Conservation (phyloP, 1,284 basidiomycete species). For the Fomitopsis pinicola region DNA sequence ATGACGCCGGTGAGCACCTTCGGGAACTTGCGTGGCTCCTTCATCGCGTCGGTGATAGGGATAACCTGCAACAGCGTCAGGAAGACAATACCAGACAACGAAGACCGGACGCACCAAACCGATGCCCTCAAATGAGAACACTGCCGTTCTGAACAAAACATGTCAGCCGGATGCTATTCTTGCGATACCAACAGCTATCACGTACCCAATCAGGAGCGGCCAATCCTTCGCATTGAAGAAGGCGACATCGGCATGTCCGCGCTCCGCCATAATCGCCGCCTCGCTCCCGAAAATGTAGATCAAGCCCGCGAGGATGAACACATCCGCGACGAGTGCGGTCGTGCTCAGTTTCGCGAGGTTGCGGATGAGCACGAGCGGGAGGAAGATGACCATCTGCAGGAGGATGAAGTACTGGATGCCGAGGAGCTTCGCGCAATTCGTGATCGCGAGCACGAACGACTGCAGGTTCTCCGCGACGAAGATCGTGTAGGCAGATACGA, state of each 20-base stretch:
- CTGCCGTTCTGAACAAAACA: constrained; percentile 68
- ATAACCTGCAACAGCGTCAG: constrained; percentile 53
- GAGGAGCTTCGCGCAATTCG: constrained; percentile 70
- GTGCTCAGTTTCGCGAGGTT: constrained; percentile 92
- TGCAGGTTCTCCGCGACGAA: constrained; percentile 94
- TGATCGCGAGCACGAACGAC: constrained; percentile 84
- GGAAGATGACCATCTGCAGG: constrained; percentile 81
- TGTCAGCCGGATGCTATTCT: neutral
- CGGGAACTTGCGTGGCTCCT: constrained; percentile 92
- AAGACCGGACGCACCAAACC: constrained; percentile 64
- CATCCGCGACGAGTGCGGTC: constrained; percentile 92
- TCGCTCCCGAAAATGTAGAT: constrained; percentile 87
- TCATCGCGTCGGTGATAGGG: constrained; percentile 97
- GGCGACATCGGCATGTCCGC: constrained; percentile 80
- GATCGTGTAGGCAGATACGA: constrained; percentile 90
- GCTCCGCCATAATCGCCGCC: constrained; percentile 55
- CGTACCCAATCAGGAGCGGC: constrained; percentile 86
- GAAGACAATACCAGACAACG: neutral
- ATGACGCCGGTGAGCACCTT: constrained; percentile 87
- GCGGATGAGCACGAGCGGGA: constrained; percentile 83
- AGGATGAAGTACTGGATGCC: constrained; percentile 81
- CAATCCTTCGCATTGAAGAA: constrained; percentile 90
- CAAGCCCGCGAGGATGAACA: constrained; percentile 89
- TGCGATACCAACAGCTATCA: neutral
- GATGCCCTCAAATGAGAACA: constrained; percentile 98